These are phyloP conservation scores for Cyberlindnera bimundalis DNA, from an alignment of 805 yeast genomes.

Conservation along the genomic window DNA sequence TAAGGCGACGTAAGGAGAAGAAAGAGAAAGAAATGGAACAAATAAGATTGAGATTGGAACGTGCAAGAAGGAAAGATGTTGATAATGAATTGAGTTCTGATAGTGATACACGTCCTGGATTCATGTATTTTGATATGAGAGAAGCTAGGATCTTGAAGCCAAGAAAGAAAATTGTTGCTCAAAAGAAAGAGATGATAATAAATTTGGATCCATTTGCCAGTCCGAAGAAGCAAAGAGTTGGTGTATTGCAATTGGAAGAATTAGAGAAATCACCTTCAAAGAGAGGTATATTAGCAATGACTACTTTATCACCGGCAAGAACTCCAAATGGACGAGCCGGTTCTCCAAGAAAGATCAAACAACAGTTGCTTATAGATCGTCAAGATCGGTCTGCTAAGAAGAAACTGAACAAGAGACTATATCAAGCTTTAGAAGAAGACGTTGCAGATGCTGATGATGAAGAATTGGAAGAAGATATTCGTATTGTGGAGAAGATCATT, in stretches of 20 bases:
- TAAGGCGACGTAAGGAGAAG: not conserved
- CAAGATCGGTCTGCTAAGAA: slow-evolving; percentile 47
- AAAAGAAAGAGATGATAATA: slow-evolving; percentile 9
- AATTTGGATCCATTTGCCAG: slow-evolving; percentile 27
- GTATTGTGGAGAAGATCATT: slow-evolving; percentile 46
- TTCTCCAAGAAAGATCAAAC: slow-evolving; percentile 41
- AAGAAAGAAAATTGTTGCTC: slow-evolving; percentile 4
- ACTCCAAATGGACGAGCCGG: slow-evolving; percentile 46
- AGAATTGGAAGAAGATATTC: slow-evolving; percentile 35
- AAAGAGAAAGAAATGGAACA: not conserved
- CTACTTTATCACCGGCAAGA: slow-evolving; percentile 22
- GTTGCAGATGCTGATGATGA: slow-evolving; percentile 31
- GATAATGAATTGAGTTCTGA: slow-evolving; percentile 2
- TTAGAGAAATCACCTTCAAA: slow-evolving; percentile 29
- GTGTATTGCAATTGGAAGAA: slow-evolving; percentile 22
- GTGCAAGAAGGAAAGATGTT: not conserved
- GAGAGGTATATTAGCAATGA: slow-evolving; percentile 28
- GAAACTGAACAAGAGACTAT: slow-evolving; percentile 37
- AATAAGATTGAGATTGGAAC: not conserved
- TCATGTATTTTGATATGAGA: slow-evolving; percentile 5
- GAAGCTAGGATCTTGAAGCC: slow-evolving; percentile 4
- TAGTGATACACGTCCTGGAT: slow-evolving; percentile 7
- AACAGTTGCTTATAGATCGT: slow-evolving; percentile 12
- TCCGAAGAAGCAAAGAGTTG: slow-evolving; percentile 29
- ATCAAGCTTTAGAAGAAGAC: slow-evolving; percentile 25